These are phyloP conservation scores for Beauveria asiatica DNA, from an alignment of 2,329 filamentous ascomycete species.

Conservation along the genomic window DNA sequence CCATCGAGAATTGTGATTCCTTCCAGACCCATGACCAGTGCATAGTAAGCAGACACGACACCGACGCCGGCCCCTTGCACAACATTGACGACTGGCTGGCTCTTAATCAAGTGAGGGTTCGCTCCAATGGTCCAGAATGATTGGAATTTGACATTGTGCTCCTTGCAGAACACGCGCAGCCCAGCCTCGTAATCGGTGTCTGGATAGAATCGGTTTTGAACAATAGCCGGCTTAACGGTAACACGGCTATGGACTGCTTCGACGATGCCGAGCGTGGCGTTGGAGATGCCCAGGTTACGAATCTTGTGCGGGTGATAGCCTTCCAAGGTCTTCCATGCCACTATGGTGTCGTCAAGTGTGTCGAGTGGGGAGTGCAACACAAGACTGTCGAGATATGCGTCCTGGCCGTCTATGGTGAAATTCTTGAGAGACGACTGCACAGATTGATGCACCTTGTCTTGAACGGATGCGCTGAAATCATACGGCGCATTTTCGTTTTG, in stretches of 20 bases:
- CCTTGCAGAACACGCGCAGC: slow-evolving; percentile 45
- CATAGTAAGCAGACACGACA: slow-evolving; percentile 35
- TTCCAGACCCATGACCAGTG: slow-evolving; percentile 39
- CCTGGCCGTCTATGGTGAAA: slow-evolving; percentile 37
- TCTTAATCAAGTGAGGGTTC: slow-evolving; percentile 32
- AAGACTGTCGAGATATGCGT: slow-evolving; percentile 59
- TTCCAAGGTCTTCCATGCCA: slow-evolving; percentile 59
- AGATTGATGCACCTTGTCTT: slow-evolving; percentile 58
- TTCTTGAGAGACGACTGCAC: slow-evolving; percentile 58
- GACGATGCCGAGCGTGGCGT: slow-evolving; percentile 53
- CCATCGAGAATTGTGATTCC: slow-evolving; percentile 37
- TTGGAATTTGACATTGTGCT: slow-evolving; percentile 37
- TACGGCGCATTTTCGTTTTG: slow-evolving; percentile 59
- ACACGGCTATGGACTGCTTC: slow-evolving; percentile 39
- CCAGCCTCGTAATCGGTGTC: slow-evolving; percentile 50
- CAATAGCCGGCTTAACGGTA: slow-evolving; percentile 42
- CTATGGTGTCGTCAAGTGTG: slow-evolving; percentile 39
- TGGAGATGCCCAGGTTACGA: slow-evolving; percentile 66
- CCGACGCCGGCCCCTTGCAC: slow-evolving; percentile 31
- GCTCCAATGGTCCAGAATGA: slow-evolving; percentile 47
- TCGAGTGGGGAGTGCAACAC: slow-evolving; percentile 58
- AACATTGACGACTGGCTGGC: slow-evolving; percentile 40
- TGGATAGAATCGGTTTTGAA: slow-evolving; percentile 68
- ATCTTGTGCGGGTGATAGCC: slow-evolving; percentile 57
- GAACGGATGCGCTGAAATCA: slow-evolving; percentile 46